Base-by-base conservation (phyloP, 306 rosid species). In the Dalbergia oliveri region DNA sequence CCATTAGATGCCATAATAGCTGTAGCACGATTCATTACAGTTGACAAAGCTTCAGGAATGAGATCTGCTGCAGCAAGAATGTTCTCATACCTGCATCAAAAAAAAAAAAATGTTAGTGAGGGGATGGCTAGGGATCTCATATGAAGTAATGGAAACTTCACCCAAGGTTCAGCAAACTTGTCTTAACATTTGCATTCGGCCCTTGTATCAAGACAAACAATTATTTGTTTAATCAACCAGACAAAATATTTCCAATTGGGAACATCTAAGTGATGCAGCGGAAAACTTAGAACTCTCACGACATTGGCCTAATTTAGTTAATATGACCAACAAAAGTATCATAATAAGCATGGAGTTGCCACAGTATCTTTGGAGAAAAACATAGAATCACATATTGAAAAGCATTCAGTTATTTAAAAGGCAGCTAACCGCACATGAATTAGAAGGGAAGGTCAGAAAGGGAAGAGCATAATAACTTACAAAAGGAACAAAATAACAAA, bases 31-130 rank as follows among this genome's bases (percentile, higher is more conserved):
- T 66, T 86, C 85, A 91, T 85, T 58, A 88, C 69, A 16, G 91
- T 86, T 50, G 99, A 89, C 80, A 95, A 62, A 56, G 86, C 89
- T 78, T 91, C 97, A 76, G 98, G 94, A 77, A 95, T 81, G 72
- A 91, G 97, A 80, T 95, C 98, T 37, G 88, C 84, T 43, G 98
- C 92, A 85, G 89, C 84, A 62, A 93, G 88, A 72, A 88, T 84
- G 87, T 87, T 95, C 89, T 95, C 99, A 70, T 91, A 93, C 94
- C 99, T 95, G 89, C 60, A 88, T 63, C 88, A 93, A 83, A 86
- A 62, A 47, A 73, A 45, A 44, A 21, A 21, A 21, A 16, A 63
- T 49, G 70, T 18, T 44, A 44, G 26, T 11, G 15, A 10, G n/a
- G n/a, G 26, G 34, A 41, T 35, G 4, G 71, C 13, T 58, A 58